These are phyloP conservation scores for Exophiala viscosa DNA, from an alignment of 2,329 filamentous ascomycete species.

Conservation along the genomic window DNA sequence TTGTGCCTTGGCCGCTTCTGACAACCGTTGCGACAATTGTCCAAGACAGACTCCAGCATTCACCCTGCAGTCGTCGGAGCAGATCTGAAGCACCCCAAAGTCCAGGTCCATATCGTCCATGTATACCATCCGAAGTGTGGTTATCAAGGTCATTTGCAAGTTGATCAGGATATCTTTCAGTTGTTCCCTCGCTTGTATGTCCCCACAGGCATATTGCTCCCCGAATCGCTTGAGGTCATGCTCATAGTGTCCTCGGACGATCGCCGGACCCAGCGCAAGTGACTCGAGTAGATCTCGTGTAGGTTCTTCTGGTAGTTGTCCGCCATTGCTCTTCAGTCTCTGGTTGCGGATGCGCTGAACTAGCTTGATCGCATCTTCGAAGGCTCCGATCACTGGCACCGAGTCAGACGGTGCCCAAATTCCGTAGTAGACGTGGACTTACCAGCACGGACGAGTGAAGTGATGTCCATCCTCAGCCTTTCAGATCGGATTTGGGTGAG, in stretches of 20 bases:
- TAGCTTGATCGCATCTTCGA: conserved; percentile 33
- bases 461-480: conserved; percentile 19
- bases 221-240: conserved; percentile 35
- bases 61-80: conserved; percentile 37
- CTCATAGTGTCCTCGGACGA: conserved; percentile 39
- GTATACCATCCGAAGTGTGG: conserved; percentile 33
- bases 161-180: conserved; percentile 40
- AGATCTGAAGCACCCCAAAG: conserved; percentile 32
- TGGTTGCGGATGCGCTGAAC: conserved; percentile 31
- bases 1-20: conserved; percentile 18
- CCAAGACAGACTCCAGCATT: conserved; percentile 36
- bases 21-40: conserved; percentile 34
- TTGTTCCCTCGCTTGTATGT: conserved; percentile 36
- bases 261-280: conserved; percentile 33
- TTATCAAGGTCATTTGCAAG: conserved; percentile 36
- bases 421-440: not conserved
- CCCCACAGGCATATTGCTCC: conserved; percentile 35
- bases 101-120: conserved; percentile 34
- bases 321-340: conserved; percentile 4
- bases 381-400: conserved; percentile 32
- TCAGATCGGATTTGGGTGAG: not conserved
- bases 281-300: conserved; percentile 35
- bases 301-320: conserved; percentile 17
- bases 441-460: conserved; percentile 22
- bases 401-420: not conserved